phyloP scores from a whole-genome alignment of 306 rosid species.

The Ammopiptanthus mongolicus region DNA sequence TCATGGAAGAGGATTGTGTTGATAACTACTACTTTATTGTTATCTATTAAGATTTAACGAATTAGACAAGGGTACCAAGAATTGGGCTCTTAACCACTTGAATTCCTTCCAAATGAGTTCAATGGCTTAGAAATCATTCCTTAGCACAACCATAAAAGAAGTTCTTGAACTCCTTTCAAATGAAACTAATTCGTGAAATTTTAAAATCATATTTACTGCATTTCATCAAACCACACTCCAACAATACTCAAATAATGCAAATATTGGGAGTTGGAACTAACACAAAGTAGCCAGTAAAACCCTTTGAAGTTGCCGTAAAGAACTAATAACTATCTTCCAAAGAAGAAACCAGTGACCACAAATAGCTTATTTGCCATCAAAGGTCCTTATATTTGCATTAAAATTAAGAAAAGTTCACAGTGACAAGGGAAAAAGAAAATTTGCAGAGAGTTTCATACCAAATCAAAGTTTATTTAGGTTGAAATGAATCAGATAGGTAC shows the following conservation, averaged over 20 bases:
- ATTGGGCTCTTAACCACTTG: background rate
- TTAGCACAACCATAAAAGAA: background rate
- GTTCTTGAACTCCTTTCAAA: background rate
- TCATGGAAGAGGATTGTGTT: background rate
- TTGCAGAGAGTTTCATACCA: background rate
- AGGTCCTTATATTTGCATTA: background rate
- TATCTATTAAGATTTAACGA: background rate
- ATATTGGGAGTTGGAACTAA: background rate
- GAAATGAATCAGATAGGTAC: conserved; percentile 35
- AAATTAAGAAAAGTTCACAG: background rate
- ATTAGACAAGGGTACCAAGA: background rate
- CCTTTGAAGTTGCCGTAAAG: background rate
- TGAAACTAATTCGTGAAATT: background rate
- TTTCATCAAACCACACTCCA: background rate
- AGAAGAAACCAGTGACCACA: background rate
- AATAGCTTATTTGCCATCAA: background rate
- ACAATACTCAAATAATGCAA: background rate
- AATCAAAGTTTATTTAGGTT: background rate
- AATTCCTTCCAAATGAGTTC: background rate
- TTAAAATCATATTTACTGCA: background rate
- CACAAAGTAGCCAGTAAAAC: conserved; percentile 4
- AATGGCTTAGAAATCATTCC: background rate
- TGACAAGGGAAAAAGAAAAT: background rate
- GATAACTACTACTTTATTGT: background rate
- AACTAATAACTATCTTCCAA: background rate